phyloP scores from a whole-genome alignment of 441 rosid species.

The Euphorbia schlechtendalii region DNA sequence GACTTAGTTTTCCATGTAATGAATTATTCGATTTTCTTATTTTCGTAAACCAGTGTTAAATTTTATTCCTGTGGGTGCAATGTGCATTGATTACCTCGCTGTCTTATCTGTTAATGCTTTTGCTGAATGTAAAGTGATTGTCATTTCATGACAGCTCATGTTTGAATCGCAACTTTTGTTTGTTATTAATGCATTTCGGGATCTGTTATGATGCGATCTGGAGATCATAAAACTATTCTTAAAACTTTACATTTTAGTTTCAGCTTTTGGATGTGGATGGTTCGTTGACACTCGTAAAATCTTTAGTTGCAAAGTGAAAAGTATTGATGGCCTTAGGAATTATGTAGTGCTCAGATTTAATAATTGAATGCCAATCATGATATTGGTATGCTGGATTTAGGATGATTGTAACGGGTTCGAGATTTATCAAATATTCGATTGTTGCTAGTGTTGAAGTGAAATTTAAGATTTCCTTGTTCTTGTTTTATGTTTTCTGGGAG shows the following conservation, averaged over 20 bases:
- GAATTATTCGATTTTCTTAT: slow-evolving; percentile 4
- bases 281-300: not conserved
- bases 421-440: not conserved
- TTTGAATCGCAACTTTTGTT: not conserved
- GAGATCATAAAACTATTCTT: not conserved
- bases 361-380: not conserved
- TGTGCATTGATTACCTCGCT: slow-evolving; percentile 1
- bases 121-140: not conserved
- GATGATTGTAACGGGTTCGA: slow-evolving; percentile 3
- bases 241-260: not conserved
- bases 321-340: not conserved
- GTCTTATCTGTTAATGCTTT: slow-evolving; percentile 1
- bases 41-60: not conserved
- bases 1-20: slow-evolving; percentile 4
- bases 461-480: not conserved
- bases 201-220: not conserved
- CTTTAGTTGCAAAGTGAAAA: not conserved
- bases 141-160: not conserved
- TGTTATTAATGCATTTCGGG: not conserved
- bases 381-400: slow-evolving; percentile 6
- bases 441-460: not conserved
- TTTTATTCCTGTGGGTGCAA: not conserved
- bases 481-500: not conserved
- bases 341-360: slow-evolving; percentile 7
- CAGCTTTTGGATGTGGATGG: not conserved